Base-by-base conservation (phyloP, 1,139 yeast species). In the Geotrichum europaeum region DNA sequence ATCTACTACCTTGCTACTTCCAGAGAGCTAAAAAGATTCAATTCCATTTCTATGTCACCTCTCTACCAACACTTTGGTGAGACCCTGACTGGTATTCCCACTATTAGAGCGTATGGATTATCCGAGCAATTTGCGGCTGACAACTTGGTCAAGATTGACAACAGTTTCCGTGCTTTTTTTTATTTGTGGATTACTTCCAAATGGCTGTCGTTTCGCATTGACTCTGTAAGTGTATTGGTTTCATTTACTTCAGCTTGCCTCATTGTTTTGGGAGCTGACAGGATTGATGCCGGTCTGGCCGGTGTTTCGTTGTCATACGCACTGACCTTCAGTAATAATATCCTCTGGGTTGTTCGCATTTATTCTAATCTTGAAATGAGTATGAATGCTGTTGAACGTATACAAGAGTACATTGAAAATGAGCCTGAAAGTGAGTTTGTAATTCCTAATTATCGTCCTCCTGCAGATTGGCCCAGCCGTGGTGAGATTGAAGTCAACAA, bases 61-160 rank as follows among this genome's bases (percentile, higher is more conserved):
- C 92, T 94, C 65, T 96, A 91, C 75, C 98, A 92, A 75, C 97
- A 92, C 72, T 92, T 94, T 72, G 85, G 96, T 22, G 99, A 94
- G 75, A 89, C 97, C 9, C 80, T 94, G 69, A 85, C 84, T 49
- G 99, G 99, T 71, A 90, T 91, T 45, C 85, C 96, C 18, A 92
- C 98, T 1, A 92, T 94, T 66, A 86, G 99, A 75, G 99, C 99
- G 4, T 94, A 89, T 73, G 97, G 97, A 67, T 94, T 90, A 68
- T 96, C 91, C 72, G 81, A 87, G 60, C 81, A 96, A 69, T 94
- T 94, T 72, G 81, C 91, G 79, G 82, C 82, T 68, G 92, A 89
- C 69, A 94, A 92, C 73, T 76, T 92, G 77, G 76, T 78, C 63
- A 87, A 86, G 63, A 86, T 94, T 65, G 98, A 95, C 73, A 80